Evolutionary conservation across 495 filamentous ascomycete genomes (phyloP).

Genomic region (Penicillium atrosanguineum): DNA sequence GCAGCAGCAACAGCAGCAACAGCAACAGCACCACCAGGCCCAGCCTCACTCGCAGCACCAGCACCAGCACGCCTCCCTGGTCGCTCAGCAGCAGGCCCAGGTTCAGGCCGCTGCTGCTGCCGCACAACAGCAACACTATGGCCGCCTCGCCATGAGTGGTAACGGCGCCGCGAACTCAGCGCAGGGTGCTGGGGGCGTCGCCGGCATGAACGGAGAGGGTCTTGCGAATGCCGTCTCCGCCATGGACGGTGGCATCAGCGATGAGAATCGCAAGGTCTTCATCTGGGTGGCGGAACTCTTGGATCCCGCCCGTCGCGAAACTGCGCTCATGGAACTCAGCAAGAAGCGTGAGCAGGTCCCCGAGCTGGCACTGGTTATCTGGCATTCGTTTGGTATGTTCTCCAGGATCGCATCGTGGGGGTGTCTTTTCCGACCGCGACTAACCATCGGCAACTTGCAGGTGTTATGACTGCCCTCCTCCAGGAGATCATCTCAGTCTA

Average conservation of each 20-base stretch:
- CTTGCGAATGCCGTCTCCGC: conserved; percentile 44
- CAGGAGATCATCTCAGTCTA: conserved; percentile 99
- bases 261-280: conserved; percentile 90
- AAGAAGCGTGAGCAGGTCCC: conserved; percentile 99
- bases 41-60: conserved; percentile 57
- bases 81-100: conserved; percentile 56
- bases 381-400: conserved; percentile 93
- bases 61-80: conserved; percentile 46
- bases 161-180: conserved; percentile 41
- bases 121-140: conserved; percentile 78
- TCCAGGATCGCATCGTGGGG: conserved; percentile 4
- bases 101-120: conserved; percentile 61
- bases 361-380: conserved; percentile 92
- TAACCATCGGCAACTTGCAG: conserved; percentile 47
- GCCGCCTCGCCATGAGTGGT: conserved; percentile 65
- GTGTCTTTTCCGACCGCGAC: conserved; percentile 15
- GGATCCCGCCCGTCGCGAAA: conserved; percentile 81
- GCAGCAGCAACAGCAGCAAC: conserved; percentile 58
- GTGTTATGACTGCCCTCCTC: conserved; percentile 95
- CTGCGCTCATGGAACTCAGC: conserved; percentile 90
- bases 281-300: conserved; percentile 91
- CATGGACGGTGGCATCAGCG: conserved; percentile 64
- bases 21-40: conserved; percentile 62
- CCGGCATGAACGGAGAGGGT: conserved; percentile 52
- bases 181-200: conserved; percentile 39